Evolutionary conservation across 2,329 filamentous ascomycete genomes (phyloP).

Genomic region (Ophiobolus disseminans): DNA sequence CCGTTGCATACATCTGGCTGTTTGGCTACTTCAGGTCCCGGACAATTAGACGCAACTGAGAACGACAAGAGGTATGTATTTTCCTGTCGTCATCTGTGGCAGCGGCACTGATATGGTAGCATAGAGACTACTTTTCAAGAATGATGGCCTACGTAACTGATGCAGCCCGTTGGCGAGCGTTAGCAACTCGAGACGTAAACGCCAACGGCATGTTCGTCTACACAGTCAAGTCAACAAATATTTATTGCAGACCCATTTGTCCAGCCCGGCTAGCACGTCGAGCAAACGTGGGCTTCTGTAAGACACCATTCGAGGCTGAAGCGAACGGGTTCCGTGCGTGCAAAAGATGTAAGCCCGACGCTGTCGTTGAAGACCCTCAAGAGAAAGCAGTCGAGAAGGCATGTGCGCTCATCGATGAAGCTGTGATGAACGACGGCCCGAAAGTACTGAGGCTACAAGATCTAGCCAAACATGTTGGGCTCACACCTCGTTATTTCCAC

Average conservation of each 20-base stretch:
- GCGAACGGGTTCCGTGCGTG: slow-evolving; percentile 62
- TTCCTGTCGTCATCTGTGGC: too few relatives aligned
- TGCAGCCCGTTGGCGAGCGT: slow-evolving; percentile 49
- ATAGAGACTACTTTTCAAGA: neutral
- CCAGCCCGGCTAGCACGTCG: slow-evolving; percentile 65
- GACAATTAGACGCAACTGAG: too few relatives aligned
- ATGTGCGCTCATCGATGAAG: slow-evolving; percentile 38
- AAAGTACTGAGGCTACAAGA: slow-evolving; percentile 51
- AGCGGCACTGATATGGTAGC: neutral
- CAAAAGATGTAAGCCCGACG: slow-evolving; percentile 63
- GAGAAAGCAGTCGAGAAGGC: slow-evolving; percentile 54
- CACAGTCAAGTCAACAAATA: slow-evolving; percentile 62
- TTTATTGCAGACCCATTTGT: slow-evolving; percentile 69
- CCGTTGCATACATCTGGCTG: too few relatives aligned
- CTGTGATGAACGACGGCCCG: slow-evolving; percentile 22
- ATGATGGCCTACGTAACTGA: slow-evolving; percentile 43
- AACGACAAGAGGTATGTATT: too few relatives aligned
- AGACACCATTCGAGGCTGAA: slow-evolving; percentile 56
- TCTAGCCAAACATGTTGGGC: slow-evolving; percentile 59
- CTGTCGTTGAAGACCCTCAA: slow-evolving; percentile 51
- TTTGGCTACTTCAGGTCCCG: too few relatives aligned
- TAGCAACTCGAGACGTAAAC: slow-evolving; percentile 53
- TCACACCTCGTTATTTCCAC: slow-evolving; percentile 67
- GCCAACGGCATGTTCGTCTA: slow-evolving; percentile 61
- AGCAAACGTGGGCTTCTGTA: slow-evolving; percentile 65